These are phyloP conservation scores for Russula ochroleuca DNA, from an alignment of 768 basidiomycete genomes.

Conservation along the genomic window DNA sequence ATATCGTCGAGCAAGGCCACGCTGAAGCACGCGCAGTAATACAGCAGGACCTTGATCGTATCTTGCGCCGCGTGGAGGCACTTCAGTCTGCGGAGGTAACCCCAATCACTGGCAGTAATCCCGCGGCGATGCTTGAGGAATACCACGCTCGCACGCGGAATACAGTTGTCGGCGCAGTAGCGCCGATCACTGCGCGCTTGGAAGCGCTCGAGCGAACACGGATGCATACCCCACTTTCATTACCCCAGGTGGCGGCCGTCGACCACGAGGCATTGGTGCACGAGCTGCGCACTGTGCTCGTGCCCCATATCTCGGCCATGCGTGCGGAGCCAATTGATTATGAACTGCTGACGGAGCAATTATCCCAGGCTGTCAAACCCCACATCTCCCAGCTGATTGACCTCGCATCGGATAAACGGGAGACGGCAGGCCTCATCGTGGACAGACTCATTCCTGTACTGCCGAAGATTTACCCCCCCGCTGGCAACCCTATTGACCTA, in stretches of 20 bases:
- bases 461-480: conserved; percentile 38
- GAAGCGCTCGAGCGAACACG: conserved; percentile 45
- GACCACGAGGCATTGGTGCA: conserved; percentile 59
- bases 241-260: neutral
- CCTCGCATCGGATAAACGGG: conserved; percentile 81
- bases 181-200: conserved; percentile 52
- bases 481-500: conserved; percentile 43
- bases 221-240: conserved; percentile 37
- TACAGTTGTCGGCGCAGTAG: conserved; percentile 57
- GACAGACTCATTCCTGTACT: conserved; percentile 65
- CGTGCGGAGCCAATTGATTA: conserved; percentile 72
- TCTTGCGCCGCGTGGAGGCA: conserved; percentile 43
- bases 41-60: conserved; percentile 54
- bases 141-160: conserved; percentile 52
- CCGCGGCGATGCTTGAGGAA: conserved; percentile 51
- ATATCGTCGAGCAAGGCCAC: conserved; percentile 63
- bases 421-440: conserved; percentile 79
- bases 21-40: conserved; percentile 54
- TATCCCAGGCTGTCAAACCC: conserved; percentile 83
- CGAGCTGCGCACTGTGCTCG: conserved; percentile 53
- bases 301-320: conserved; percentile 57
- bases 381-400: conserved; percentile 87
- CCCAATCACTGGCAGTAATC: conserved; percentile 26
- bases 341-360: conserved; percentile 65
- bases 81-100: conserved; percentile 29